Evolutionary conservation across 345 rosid species (phyloP).

Genomic region (Salix viminalis): DNA sequence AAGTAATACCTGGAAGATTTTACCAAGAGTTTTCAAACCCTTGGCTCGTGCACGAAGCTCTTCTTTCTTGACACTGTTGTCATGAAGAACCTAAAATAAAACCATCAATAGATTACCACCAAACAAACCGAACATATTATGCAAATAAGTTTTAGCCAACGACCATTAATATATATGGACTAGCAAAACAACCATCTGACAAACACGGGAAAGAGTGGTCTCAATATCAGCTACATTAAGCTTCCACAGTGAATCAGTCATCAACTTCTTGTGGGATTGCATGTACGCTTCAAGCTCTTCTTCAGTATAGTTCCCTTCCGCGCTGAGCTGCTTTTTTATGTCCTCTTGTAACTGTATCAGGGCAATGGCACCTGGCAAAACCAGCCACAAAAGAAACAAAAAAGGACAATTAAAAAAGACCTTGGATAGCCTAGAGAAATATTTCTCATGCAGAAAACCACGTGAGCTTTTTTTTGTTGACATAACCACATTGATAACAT

Average conservation of each 20-base stretch:
- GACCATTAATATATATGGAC: constrained; percentile 16
- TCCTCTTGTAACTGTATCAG: constrained; percentile 97
- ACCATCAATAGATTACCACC: constrained; percentile 21
- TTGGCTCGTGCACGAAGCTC: constrained; percentile 89
- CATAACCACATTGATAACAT: background rate
- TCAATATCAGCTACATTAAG: constrained; percentile 97
- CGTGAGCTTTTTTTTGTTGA: background rate
- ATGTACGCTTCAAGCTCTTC: constrained; percentile 89
- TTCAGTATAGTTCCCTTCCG: constrained; percentile 81
- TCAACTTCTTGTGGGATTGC: constrained; percentile 78
- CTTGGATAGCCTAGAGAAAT: background rate
- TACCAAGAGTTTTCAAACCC: constrained; percentile 89
- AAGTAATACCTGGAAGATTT: constrained; percentile 78
- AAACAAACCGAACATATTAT: constrained; percentile 4
- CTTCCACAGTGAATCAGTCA: constrained; percentile 96
- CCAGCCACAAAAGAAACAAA: constrained; percentile 5
- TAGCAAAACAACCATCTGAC: constrained; percentile 79
- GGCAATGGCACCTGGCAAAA: constrained; percentile 78
- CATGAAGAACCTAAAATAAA: constrained; percentile 87
- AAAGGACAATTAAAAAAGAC: background rate
- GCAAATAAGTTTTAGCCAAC: constrained; percentile 8
- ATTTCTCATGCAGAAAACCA: background rate
- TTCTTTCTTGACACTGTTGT: constrained; percentile 68
- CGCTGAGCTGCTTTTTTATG: constrained; percentile 81
- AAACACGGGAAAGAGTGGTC: constrained; percentile 89